phyloP scores from a whole-genome alignment of 306 rosid species.

The Datisca glomerata region DNA sequence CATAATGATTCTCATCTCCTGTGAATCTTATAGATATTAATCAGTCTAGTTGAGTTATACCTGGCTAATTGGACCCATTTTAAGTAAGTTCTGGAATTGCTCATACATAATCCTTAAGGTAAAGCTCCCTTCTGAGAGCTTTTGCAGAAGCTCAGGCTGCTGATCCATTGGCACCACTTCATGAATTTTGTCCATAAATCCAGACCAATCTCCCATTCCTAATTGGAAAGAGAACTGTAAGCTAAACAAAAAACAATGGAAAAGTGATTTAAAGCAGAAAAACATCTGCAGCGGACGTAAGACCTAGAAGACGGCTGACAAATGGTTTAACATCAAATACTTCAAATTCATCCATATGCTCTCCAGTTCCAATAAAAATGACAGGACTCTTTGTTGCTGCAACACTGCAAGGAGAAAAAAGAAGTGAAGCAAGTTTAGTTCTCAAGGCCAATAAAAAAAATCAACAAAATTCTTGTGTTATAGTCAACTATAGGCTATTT shows the following conservation, averaged over 20 bases:
- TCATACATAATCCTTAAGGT: conserved; percentile 82
- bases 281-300: conserved; percentile 4
- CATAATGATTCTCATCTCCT: no score
- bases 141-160: conserved; percentile 76
- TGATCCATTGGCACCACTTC: conserved; percentile 95
- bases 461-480: not conserved
- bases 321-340: conserved; percentile 75
- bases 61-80: conserved; percentile 76
- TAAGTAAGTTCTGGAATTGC: conserved; percentile 65
- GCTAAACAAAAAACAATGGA: not conserved
- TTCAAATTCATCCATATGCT: conserved; percentile 86
- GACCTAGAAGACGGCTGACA: conserved; percentile 83
- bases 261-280: conserved; percentile 4
- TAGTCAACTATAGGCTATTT: no score
- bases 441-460: not conserved
- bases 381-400: conserved; percentile 91
- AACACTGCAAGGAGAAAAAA: conserved; percentile 32
- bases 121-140: conserved; percentile 75
- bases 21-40: no score
- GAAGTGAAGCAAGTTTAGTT: not conserved
- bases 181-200: conserved; percentile 75
- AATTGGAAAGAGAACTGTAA: conserved; percentile 7
- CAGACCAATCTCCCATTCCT: conserved; percentile 90
- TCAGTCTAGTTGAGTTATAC: no score
- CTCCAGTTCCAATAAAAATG: conserved; percentile 79